Evolutionary conservation across 2,329 filamentous ascomycete genomes (phyloP), one percentile per base, ranked within the genome.

Genomic region (Ascosphaera aggregata): DNA sequence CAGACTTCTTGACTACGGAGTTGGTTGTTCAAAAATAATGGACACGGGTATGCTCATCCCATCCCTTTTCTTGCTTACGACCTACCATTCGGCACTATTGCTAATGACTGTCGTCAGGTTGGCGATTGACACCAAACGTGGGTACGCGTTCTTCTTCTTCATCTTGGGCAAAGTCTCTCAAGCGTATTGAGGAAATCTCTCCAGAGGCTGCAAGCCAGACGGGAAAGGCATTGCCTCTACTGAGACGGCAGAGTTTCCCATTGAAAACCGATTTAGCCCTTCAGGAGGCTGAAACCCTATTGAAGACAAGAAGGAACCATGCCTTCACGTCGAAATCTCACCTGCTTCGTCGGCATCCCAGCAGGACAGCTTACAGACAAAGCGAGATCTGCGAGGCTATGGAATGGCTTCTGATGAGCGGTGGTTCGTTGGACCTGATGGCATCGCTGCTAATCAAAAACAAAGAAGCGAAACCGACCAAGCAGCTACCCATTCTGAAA

Each of bases 291-390:
- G 45, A 46, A 30, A 31, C 22, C 18, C 36, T 47, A 9, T 35
- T 39, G 30, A 45, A 39, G 20, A 40, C 40, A 20, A 47, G 42
- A 34, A 31, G 45, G 19, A 40, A 43, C 17, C 40, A 44, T 30
- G 37, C 37, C 36, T 47, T 46, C 36, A 41, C 42, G n/a, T 43
- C 45, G 15, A 45, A 45, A 22, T 42, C 45, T 9, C 45, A 46
- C 37, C 37, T 45, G 9, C 45, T 46, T 40, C 44, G 45, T 39
- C 43, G 45, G 3, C 41, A 41, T 9, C 45, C 45, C 4, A 47
- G 44, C 36, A 43, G 42, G 31, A 40, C 42, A 20, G 38, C 27
- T 11, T 47, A 44, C 37, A 45, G 40, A 11, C 41, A 43, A 18
- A 31, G 42, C 9, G 45, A 47, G 22, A 38, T 47, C 16, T 38